A percentile compares a stretch with the other conserved stretches of the same genome.
phyloP scores from a whole-genome alignment of 2,329 filamentous ascomycete genomes.

The Trichoderma atrobrunneum region DNA sequence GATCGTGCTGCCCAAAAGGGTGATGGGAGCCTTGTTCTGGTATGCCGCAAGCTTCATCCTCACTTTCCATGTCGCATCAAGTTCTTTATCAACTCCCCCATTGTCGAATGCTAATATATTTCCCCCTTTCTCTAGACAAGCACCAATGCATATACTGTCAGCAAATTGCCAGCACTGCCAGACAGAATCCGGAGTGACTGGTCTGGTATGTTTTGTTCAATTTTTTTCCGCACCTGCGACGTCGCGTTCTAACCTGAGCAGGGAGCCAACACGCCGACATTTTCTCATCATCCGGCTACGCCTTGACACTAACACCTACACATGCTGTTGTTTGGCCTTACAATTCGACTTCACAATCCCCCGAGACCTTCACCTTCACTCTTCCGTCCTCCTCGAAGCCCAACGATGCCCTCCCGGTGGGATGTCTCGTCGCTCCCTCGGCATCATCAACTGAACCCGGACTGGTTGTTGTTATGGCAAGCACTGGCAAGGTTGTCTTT shows the following conservation, averaged over 20 bases:
- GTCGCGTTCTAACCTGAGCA: slow-evolving; percentile 34
- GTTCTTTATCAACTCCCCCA: neutral
- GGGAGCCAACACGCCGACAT: slow-evolving; percentile 65
- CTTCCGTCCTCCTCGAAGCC: slow-evolving; percentile 70
- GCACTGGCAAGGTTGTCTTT: slow-evolving; percentile 80
- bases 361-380: slow-evolving; percentile 76
- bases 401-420: slow-evolving; percentile 74
- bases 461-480: slow-evolving; percentile 80
- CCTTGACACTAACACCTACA: slow-evolving; percentile 74
- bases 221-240: neutral
- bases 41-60: slow-evolving; percentile 38
- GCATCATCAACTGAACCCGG: slow-evolving; percentile 78
- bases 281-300: slow-evolving; percentile 66
- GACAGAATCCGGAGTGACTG: slow-evolving; percentile 68
- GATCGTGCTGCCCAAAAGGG: slow-evolving; percentile 62
- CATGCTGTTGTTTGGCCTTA: slow-evolving; percentile 93
- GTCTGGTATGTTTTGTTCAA: slow-evolving; percentile 52
- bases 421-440: slow-evolving; percentile 75
- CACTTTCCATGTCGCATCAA: slow-evolving; percentile 9
- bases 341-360: slow-evolving; percentile 61
- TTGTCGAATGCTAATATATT: slow-evolving; percentile 23
- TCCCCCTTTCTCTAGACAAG: slow-evolving; percentile 57
- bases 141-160: slow-evolving; percentile 80
- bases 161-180: slow-evolving; percentile 79
- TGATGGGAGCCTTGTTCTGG: slow-evolving; percentile 65